A percentile compares a stretch with the other conserved stretches of the same genome.
phyloP scores from a whole-genome alignment of 495 filamentous ascomycete species.

The Podospora australis region DNA sequence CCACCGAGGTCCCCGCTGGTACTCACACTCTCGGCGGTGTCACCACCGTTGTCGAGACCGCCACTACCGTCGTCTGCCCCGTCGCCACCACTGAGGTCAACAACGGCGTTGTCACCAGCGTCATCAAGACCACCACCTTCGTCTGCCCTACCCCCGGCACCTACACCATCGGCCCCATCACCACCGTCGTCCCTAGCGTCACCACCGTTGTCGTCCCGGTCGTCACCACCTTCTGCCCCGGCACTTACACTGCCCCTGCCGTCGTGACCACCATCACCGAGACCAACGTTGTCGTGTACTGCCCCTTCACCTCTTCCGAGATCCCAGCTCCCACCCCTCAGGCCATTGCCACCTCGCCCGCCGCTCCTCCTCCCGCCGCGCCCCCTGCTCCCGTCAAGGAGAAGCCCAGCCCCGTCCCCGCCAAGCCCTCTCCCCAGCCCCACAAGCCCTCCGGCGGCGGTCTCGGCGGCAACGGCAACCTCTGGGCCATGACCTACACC shows the following conservation, averaged over 20 bases:
- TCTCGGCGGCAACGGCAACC: conserved; percentile 44
- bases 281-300: conserved; percentile 63
- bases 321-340: conserved; percentile 20
- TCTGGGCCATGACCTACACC: conserved; percentile 91
- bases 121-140: conserved; percentile 67
- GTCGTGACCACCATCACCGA: conserved; percentile 61
- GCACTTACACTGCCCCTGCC: conserved; percentile 67
- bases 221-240: conserved; percentile 57
- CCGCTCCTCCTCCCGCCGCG: conserved; percentile 2
- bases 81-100: conserved; percentile 60
- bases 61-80: conserved; percentile 68
- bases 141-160: conserved; percentile 73
- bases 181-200: conserved; percentile 49
- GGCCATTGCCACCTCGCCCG: conserved; percentile 16
- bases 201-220: conserved; percentile 61
- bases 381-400: conserved; percentile 3
- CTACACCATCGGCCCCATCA: conserved; percentile 71
- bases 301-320: conserved; percentile 51
- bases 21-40: conserved; percentile 71
- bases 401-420: conserved; percentile 15
- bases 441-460: conserved; percentile 15
- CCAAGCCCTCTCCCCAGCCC: conserved; percentile 15
- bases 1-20: conserved; percentile 56
- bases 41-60: conserved; percentile 63
- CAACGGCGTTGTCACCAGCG: conserved; percentile 59